Evolutionary conservation across 257 asterid species (phyloP), one percentile per base, ranked within the genome.

Genomic region (Scutellaria galericulata): DNA sequence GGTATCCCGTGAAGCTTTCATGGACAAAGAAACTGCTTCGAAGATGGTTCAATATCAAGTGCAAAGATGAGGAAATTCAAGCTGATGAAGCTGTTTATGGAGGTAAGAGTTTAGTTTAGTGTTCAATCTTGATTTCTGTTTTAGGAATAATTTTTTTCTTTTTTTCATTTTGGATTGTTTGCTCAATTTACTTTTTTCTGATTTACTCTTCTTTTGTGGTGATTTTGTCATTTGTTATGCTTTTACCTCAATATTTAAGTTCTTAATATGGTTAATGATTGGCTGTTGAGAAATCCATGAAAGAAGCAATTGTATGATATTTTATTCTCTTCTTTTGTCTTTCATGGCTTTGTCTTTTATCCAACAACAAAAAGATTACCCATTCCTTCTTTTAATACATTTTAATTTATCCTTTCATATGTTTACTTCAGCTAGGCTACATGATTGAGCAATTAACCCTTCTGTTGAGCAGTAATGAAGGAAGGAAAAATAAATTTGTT

Each of bases 1-100:
- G 78, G 66, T 42, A 2, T 71, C 65, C 13, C 64, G 50, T 84
- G 87, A 81, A 95, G 99, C 86, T 95, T 70, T 92, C 97, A 10
- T 95, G 99, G 99, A 78, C 99, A 56, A 90, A 82, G 87, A 95
- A 77, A 76, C 78, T 94, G 86, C 86, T 90, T 63, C 80, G 95
- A 66, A 93, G 85, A 78, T 90, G 91, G 96, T 85, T 93, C 87
- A 90, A 80, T 44, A 78, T 87, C 82, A 92, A 84, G 79, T 88
- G 91, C 67, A 95, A 85, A 83, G 78, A 84, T 35, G 95, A 86
- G 70, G 93, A 86, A 81, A 67, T 81, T 58, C 85, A 79, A 58
- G 85, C 86, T 76, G 89, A 88, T 83, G 92, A 78, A 72, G 85
- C 83, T 85, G 90, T 79, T 74, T 83, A 83, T 79, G 85, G 86